Conservation (phyloP, 495 filamentous ascomycete species). For the Podospora appendiculata region DNA sequence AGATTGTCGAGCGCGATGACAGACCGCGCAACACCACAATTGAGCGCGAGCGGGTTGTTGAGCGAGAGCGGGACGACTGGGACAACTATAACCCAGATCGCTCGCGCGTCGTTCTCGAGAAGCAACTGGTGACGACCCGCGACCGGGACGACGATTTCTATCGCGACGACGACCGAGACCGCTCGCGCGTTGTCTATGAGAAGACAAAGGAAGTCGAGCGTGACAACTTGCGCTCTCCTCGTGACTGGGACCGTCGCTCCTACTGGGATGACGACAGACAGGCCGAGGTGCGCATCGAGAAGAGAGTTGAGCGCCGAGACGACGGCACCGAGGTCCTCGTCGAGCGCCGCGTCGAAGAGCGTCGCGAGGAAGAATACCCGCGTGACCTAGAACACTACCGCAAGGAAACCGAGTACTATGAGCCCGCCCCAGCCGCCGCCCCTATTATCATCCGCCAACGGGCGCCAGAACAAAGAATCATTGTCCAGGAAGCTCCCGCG, state of each 20-base stretch:
- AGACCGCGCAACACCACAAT: slow-evolving; percentile 26
- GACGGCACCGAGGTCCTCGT: slow-evolving; percentile 36
- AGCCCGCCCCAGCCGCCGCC: slow-evolving; percentile 41
- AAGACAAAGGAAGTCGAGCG: slow-evolving; percentile 29
- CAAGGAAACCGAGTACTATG: slow-evolving; percentile 62
- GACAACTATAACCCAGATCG: slow-evolving; percentile 23
- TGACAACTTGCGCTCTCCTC: slow-evolving; percentile 10
- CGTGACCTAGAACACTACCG: slow-evolving; percentile 54
- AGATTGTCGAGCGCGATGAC: slow-evolving; percentile 30
- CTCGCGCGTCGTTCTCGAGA: slow-evolving; percentile 20
- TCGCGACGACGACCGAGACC: slow-evolving; percentile 10
- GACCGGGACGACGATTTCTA: slow-evolving; percentile 21
- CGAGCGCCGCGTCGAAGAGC: slow-evolving; percentile 40
- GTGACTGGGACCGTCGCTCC: slow-evolving; percentile 34
- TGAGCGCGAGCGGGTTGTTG: slow-evolving; percentile 25
- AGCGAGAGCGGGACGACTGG: slow-evolving; percentile 30
- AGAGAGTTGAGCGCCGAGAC: slow-evolving; percentile 33
- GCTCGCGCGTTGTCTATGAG: slow-evolving; percentile 28
- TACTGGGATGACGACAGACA: slow-evolving; percentile 33
- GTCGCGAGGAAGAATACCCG: slow-evolving; percentile 31
- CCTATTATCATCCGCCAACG: slow-evolving; percentile 63
- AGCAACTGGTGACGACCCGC: slow-evolving; percentile 14
- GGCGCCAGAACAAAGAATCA: slow-evolving; percentile 57
- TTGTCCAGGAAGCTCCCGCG: slow-evolving; percentile 62
- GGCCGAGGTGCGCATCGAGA: slow-evolving; percentile 36